These are phyloP conservation scores for Hirsutella minnesotensis DNA, from an alignment of 2,329 filamentous ascomycete species.

Conservation along the genomic window DNA sequence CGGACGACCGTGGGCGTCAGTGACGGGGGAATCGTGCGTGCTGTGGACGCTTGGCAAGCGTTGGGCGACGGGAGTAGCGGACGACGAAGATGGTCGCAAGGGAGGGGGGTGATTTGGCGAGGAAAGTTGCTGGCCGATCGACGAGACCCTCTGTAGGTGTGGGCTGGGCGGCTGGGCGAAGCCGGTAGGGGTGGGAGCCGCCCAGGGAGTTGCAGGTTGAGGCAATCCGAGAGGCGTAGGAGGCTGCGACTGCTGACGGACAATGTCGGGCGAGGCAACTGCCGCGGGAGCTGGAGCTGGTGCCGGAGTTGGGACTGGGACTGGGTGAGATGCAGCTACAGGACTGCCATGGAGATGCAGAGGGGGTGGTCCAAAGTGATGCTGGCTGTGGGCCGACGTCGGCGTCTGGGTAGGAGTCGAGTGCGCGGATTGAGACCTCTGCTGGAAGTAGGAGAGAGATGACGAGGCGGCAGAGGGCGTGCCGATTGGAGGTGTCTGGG, in stretches of 20 bases:
- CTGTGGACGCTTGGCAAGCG: slow-evolving; percentile 24
- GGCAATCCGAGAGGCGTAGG: slow-evolving; percentile 41
- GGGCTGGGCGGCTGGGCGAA: slow-evolving; percentile 44
- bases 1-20: slow-evolving; percentile 33
- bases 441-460: slow-evolving; percentile 26
- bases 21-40: slow-evolving; percentile 29
- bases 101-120: slow-evolving; percentile 8
- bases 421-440: slow-evolving; percentile 45
- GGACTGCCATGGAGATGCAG: slow-evolving; percentile 34
- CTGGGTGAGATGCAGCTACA: slow-evolving; percentile 27
- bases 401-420: slow-evolving; percentile 52
- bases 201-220: slow-evolving; percentile 28
- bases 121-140: slow-evolving; percentile 16
- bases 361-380: slow-evolving; percentile 37
- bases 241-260: slow-evolving; percentile 41
- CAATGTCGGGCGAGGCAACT: slow-evolving; percentile 23
- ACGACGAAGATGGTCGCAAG: background rate
- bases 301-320: no score
- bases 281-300: slow-evolving; percentile 27
- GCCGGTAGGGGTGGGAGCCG: slow-evolving; percentile 23
- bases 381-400: slow-evolving; percentile 48
- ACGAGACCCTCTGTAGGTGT: slow-evolving; percentile 40
- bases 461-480: slow-evolving; percentile 22
- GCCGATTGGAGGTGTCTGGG: slow-evolving; percentile 38
- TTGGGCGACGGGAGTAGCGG: slow-evolving; percentile 2